phyloP scores from a whole-genome alignment of 495 filamentous ascomycete species.

The Aspergillus cavernicola region DNA sequence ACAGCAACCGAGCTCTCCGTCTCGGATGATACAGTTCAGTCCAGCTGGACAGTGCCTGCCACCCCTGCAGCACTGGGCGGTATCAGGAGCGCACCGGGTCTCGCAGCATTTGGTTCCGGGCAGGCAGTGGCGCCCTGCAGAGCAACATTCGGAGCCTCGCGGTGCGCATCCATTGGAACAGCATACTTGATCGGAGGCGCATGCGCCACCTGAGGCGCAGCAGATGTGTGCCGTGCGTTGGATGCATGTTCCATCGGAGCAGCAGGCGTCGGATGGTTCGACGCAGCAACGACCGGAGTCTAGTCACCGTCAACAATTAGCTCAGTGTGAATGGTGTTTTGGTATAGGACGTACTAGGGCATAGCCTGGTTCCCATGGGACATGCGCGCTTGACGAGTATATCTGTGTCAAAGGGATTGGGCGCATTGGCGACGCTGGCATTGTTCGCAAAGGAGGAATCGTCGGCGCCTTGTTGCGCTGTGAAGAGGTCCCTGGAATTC shows the following conservation, averaged over 20 bases:
- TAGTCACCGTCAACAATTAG: neutral
- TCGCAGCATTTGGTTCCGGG: neutral
- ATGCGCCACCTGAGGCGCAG: neutral
- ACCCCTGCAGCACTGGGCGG: neutral
- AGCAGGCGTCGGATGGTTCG: neutral
- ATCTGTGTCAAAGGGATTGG: no score
- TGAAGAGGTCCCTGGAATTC: no score
- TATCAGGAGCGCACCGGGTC: neutral
- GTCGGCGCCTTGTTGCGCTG: no score
- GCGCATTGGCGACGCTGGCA: no score
- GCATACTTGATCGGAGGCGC: neutral
- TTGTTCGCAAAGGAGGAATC: no score
- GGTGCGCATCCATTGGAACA: neutral
- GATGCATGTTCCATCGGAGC: neutral
- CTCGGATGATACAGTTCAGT: neutral
- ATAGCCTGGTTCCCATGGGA: no score
- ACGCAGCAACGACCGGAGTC: conserved; percentile 5
- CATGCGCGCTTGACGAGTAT: no score
- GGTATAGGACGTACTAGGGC: neutral
- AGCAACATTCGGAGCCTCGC: neutral
- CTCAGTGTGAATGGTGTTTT: neutral
- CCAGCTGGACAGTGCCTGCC: neutral
- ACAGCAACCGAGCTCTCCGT: neutral
- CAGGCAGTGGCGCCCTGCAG: neutral
- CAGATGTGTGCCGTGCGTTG: neutral